Percentiles rank a stretch among this genome's conserved stretches.
Evolutionary conservation across 495 filamentous ascomycete species (phyloP).

Genomic region (Neurospora cerealis): DNA sequence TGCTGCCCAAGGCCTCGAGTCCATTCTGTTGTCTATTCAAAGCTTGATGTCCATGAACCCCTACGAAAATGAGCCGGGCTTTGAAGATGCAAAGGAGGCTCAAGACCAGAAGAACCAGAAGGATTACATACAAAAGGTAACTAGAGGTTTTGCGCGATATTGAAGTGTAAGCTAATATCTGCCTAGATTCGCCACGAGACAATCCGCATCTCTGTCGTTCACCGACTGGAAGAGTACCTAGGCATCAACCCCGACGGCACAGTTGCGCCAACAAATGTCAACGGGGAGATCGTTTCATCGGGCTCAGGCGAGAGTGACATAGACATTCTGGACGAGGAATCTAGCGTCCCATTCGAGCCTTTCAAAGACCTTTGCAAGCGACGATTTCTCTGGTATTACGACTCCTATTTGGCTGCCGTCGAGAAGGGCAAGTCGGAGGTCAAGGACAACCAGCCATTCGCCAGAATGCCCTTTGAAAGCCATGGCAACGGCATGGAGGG

Average conservation of each 20-base stretch:
- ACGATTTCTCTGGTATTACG: conserved; percentile 92
- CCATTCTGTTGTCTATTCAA: conserved; percentile 89
- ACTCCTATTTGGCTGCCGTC: conserved; percentile 68
- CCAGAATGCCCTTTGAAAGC: conserved; percentile 77
- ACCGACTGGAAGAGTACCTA: conserved; percentile 72
- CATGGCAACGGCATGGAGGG: conserved; percentile 76
- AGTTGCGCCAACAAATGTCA: conserved; percentile 21
- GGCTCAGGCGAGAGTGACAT: conserved; percentile 29
- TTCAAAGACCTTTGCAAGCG: conserved; percentile 88
- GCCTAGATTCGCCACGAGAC: conserved; percentile 83
- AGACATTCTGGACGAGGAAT: conserved; percentile 44
- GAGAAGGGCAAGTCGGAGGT: conserved; percentile 49
- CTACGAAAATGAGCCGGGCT: conserved; percentile 94
- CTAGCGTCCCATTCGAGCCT: conserved; percentile 51
- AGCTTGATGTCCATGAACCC: conserved; percentile 90
- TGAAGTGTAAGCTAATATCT: conserved; percentile 3
- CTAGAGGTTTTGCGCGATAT: background rate
- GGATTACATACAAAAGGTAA: conserved; percentile 79
- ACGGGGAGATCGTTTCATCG: conserved; percentile 36
- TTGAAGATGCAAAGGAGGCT: conserved; percentile 59
- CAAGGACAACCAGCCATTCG: conserved; percentile 52
- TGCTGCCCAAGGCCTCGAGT: conserved; percentile 88
- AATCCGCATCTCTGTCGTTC: conserved; percentile 74
- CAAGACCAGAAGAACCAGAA: conserved; percentile 65
- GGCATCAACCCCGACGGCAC: conserved; percentile 47